phyloP scores from a whole-genome alignment of 139 green algal species.

The Ettlia oleoabundans region DNA sequence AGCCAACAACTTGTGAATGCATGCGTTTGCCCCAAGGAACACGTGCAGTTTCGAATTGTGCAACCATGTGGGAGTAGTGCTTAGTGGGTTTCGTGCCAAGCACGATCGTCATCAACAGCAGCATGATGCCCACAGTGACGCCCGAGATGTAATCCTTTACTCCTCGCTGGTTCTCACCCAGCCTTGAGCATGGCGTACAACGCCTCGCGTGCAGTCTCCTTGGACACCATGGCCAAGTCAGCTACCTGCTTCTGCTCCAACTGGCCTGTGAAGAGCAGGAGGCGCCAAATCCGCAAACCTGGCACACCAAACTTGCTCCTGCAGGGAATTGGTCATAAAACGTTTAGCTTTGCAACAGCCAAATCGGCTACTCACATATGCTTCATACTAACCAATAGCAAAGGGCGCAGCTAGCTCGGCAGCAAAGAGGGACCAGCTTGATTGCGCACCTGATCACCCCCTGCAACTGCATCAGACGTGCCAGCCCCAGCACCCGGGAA shows the following conservation, averaged over 20 bases:
- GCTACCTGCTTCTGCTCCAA: constrained; percentile 90
- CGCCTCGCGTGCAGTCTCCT: constrained; percentile 76
- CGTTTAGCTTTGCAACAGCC: too few relatives aligned
- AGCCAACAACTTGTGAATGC: too few relatives aligned
- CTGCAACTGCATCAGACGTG: constrained; percentile 49
- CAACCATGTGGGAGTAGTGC: too few relatives aligned
- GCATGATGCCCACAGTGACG: neutral
- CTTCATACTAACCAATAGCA: neutral
- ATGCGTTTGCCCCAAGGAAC: too few relatives aligned
- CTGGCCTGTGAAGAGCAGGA: constrained; percentile 69
- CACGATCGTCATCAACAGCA: too few relatives aligned
- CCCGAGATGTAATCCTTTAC: neutral
- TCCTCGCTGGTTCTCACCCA: constrained; percentile 62
- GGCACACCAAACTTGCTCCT: constrained; percentile 63
- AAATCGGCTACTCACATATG: too few relatives aligned
- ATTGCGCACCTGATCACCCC: constrained; percentile 49
- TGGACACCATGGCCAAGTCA: constrained; percentile 70
- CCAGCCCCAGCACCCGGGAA: constrained; percentile 38
- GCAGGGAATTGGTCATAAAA: neutral
- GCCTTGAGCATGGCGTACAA: constrained; percentile 86
- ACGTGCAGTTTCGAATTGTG: too few relatives aligned
- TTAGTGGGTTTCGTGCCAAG: too few relatives aligned
- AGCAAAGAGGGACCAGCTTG: neutral
- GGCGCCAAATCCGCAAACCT: constrained; percentile 79
- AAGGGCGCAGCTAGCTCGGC: neutral